These are phyloP conservation scores for Lachancea sp. DNA, from an alignment of 805 yeast genomes.

Conservation along the genomic window DNA sequence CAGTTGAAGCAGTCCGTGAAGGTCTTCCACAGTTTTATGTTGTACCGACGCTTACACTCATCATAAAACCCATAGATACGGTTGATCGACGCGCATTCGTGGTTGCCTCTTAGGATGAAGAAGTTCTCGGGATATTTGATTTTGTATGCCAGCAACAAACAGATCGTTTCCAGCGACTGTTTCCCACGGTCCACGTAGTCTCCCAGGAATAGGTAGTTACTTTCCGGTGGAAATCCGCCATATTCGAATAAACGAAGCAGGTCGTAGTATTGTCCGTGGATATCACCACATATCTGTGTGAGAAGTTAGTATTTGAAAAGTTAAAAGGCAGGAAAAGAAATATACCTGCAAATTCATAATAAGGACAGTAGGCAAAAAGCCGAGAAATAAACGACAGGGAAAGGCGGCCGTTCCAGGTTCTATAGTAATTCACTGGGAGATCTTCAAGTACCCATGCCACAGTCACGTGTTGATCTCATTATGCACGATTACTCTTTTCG, in stretches of 20 bases:
- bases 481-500: slow-evolving; percentile 1
- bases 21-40: slow-evolving; percentile 97
- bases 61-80: slow-evolving; percentile 97
- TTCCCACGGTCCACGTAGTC: slow-evolving; percentile 99
- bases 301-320: slow-evolving; percentile 7
- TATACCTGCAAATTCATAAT: too few species aligned
- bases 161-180: slow-evolving; percentile 93
- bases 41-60: slow-evolving; percentile 97
- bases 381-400: not conserved
- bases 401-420: not conserved
- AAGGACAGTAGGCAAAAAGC: not conserved
- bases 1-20: slow-evolving; percentile 98
- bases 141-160: slow-evolving; percentile 88
- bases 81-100: slow-evolving; percentile 96
- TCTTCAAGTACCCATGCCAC: not conserved
- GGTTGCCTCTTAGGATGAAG: slow-evolving; percentile 94
- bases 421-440: not conserved
- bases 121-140: slow-evolving; percentile 98
- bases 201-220: slow-evolving; percentile 90
- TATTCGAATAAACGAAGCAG: slow-evolving; percentile 91
- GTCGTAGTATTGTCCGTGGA: slow-evolving; percentile 97
- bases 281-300: slow-evolving; percentile 80
- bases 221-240: slow-evolving; percentile 99
- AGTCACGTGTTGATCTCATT: not conserved
- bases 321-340: not conserved